Evolutionary conservation across 2,329 filamentous ascomycete species (phyloP), one percentile per base, ranked within the genome.

Genomic region (Exophiala mesophila): DNA sequence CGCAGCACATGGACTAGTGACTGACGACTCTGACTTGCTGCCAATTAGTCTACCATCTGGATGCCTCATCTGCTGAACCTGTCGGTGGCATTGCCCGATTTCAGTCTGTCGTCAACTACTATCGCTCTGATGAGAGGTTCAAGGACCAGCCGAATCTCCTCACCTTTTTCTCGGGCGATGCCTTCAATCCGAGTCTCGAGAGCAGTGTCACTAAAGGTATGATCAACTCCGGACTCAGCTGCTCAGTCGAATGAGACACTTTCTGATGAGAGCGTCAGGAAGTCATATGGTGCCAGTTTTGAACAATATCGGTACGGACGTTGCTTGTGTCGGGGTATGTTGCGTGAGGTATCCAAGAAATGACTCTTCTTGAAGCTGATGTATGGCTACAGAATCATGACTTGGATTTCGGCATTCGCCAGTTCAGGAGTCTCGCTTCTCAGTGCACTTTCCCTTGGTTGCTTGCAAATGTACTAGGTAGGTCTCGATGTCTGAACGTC

Each of bases 371-470:
- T 15, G n/a, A 33, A 40, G 16, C 15, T 35, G 16, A 36, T 24
- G 38, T 16, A 18, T 26, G 43, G 28, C 44, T 21, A 39, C 49
- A 88, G 76, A 95, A 95, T 60, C 88, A 95, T 62, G 89, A 95
- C 60, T 78, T 95, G 40, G 89, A 95, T 67, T 95, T 95, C 64
- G 89, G 88, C 9, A 83, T 94, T 29, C 73, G 76, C 41, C 88
- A 94, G 61, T 89, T 89, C 60, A 72, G 78, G 42, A 73, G 88
- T 57, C 70, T 95, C 36, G 73, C 82, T 3, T 70, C 71, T 23
- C 81, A 87, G 59, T 94, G 88, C 67, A 76, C 74, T 16, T 95
- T 95, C 55, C 88, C 88, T 3, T 95, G 89, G 88, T 76, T 95
- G 1, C 74, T 94, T 12, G 88, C 88, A 52, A 95, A 95, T 62